phyloP scores from a whole-genome alignment of 768 basidiomycete genomes.

The Scleroderma bovista region DNA sequence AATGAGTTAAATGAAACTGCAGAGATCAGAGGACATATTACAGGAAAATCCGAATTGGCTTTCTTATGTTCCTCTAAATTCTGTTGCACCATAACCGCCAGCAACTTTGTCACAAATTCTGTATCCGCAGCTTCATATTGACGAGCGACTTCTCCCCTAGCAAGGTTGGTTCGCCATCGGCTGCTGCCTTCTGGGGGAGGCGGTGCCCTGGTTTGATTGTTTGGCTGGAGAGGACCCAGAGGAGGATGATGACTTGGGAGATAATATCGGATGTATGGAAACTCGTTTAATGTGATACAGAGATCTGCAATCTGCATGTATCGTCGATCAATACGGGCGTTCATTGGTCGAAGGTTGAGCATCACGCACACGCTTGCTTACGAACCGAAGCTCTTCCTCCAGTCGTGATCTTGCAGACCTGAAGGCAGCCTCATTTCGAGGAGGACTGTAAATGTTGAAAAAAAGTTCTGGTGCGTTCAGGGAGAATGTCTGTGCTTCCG shows the following conservation, averaged over 20 bases:
- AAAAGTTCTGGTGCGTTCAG: conserved; percentile 73
- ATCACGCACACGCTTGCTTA: conserved; percentile 55
- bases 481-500: conserved; percentile 84
- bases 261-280: conserved; percentile 91
- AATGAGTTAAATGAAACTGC: neutral
- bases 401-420: conserved; percentile 67
- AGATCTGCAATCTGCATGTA: conserved; percentile 71
- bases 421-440: conserved; percentile 62
- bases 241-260: conserved; percentile 77
- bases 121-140: conserved; percentile 64
- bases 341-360: neutral
- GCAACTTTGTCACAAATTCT: conserved; percentile 72
- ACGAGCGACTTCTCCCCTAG: conserved; percentile 63
- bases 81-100: conserved; percentile 82
- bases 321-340: conserved; percentile 1
- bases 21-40: conserved; percentile 33
- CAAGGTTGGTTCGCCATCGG: conserved; percentile 80
- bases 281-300: conserved; percentile 87
- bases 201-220: conserved; percentile 57
- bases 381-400: conserved; percentile 81
- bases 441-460: conserved; percentile 86
- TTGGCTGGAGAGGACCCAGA: conserved; percentile 75
- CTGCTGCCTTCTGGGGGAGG: conserved; percentile 57
- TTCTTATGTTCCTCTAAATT: conserved; percentile 86
- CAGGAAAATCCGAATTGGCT: conserved; percentile 81